phyloP scores from a whole-genome alignment of 257 asterid species.

The Solanum appendiculatum region DNA sequence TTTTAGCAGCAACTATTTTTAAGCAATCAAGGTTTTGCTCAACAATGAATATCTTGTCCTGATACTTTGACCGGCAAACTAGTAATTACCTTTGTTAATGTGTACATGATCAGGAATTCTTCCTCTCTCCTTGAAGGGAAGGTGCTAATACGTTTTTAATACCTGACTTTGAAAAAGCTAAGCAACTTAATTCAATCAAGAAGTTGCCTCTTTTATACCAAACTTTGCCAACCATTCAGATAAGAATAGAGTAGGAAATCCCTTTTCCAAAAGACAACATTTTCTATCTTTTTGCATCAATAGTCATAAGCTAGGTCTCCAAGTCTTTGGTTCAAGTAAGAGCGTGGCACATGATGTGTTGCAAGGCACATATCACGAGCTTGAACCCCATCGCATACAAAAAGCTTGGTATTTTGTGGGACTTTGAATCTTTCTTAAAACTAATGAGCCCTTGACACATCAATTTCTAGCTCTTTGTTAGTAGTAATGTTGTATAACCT shows the following conservation, averaged over 20 bases:
- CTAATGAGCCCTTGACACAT: neutral
- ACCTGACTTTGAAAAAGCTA: neutral
- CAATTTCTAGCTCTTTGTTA: neutral
- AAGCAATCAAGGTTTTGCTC: neutral
- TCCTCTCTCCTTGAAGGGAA: neutral
- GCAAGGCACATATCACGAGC: neutral
- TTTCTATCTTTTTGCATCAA: neutral
- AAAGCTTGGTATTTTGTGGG: neutral
- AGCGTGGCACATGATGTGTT: neutral
- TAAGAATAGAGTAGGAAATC: neutral
- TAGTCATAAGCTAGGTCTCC: neutral
- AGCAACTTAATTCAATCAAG: neutral
- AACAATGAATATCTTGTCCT: neutral
- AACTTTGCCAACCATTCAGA: neutral
- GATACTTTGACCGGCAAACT: neutral
- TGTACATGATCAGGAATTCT: neutral
- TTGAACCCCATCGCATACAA: neutral
- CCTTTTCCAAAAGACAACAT: neutral
- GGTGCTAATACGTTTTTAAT: neutral
- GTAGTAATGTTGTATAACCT: neutral
- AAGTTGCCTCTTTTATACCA: neutral
- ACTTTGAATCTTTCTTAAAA: neutral
- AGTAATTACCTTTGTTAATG: neutral
- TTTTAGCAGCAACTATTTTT: neutral
- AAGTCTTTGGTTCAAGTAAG: neutral